These are phyloP conservation scores for Hygrocybe punicea DNA, from an alignment of 768 basidiomycete species.

Conservation along the genomic window DNA sequence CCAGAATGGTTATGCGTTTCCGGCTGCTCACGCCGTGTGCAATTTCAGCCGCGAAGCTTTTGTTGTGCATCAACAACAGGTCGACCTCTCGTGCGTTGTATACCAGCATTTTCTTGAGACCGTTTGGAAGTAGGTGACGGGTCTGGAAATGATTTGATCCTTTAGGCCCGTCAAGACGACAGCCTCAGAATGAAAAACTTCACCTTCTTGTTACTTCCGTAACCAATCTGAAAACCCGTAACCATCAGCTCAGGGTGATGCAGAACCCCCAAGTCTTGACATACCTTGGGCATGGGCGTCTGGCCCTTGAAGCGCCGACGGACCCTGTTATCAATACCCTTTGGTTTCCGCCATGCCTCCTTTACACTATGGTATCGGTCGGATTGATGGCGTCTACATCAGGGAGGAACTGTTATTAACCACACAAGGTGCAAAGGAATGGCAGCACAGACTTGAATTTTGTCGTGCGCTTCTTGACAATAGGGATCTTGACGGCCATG, in stretches of 20 bases:
- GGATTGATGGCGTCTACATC: slow-evolving; percentile 88
- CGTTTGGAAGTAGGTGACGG: slow-evolving; percentile 92
- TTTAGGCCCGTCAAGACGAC: slow-evolving; percentile 24
- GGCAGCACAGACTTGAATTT: slow-evolving; percentile 77
- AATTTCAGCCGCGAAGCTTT: slow-evolving; percentile 91
- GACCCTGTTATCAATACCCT: slow-evolving; percentile 99
- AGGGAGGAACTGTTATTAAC: neutral
- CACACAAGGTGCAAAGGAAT: slow-evolving; percentile 1
- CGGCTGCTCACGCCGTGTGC: slow-evolving; percentile 95
- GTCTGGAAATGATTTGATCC: slow-evolving; percentile 67
- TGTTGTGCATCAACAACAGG: slow-evolving; percentile 97
- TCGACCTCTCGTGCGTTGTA: slow-evolving; percentile 92
- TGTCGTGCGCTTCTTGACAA: slow-evolving; percentile 79
- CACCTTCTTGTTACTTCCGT: slow-evolving; percentile 87
- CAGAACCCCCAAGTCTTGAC: slow-evolving; percentile 24
- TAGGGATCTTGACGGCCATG: slow-evolving; percentile 11
- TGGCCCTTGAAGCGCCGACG: slow-evolving; percentile 94
- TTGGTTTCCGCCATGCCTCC: slow-evolving; percentile 99
- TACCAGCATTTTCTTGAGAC: slow-evolving; percentile 93
- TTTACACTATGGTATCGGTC: slow-evolving; percentile 97
- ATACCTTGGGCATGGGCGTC: slow-evolving; percentile 92
- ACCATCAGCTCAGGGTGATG: no score
- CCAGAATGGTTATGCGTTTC: slow-evolving; percentile 88
- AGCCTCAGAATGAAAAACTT: slow-evolving; percentile 7
- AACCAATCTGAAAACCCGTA: slow-evolving; percentile 67